A percentile compares a stretch with the other conserved stretches of the same genome.
These are phyloP conservation scores for Candolleomyces aberdarensis DNA, from an alignment of 768 basidiomycete species.

Conservation along the genomic window DNA sequence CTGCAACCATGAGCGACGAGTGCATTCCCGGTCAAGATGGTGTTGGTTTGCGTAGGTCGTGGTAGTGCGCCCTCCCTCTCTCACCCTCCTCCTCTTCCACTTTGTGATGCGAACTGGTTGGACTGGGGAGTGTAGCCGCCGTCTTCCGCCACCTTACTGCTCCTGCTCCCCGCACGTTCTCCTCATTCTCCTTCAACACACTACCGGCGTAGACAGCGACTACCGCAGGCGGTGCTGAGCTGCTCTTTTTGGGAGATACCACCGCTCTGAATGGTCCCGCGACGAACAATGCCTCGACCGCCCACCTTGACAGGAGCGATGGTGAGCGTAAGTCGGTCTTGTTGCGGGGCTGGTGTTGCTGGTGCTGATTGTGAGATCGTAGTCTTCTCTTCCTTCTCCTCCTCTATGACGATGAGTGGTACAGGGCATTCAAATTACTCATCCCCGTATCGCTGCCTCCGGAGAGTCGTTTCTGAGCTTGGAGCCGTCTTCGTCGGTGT, in stretches of 20 bases:
- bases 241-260: slow-evolving; percentile 65
- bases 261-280: slow-evolving; percentile 69
- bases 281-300: slow-evolving; percentile 58
- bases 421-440: slow-evolving; percentile 36
- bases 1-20: background rate
- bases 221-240: slow-evolving; percentile 16
- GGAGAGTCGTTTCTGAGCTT: background rate
- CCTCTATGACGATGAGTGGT: slow-evolving; percentile 24
- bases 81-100: background rate
- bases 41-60: background rate
- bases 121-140: slow-evolving; percentile 5
- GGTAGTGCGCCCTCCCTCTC: background rate
- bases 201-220: background rate
- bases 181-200: background rate
- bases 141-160: slow-evolving; percentile 10
- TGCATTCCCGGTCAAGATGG: background rate
- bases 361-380: slow-evolving; percentile 10
- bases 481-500: slow-evolving; percentile 43
- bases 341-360: slow-evolving; percentile 15
- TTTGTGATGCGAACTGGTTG: slow-evolving; percentile 1
- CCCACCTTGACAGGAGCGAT: slow-evolving; percentile 55
- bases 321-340: slow-evolving; percentile 39
- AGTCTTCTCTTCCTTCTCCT: slow-evolving; percentile 21
- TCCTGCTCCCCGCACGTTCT: background rate
- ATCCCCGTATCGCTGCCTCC: background rate